These are phyloP conservation scores for Hericium alpestre DNA, from an alignment of 768 basidiomycete species.

Conservation along the genomic window DNA sequence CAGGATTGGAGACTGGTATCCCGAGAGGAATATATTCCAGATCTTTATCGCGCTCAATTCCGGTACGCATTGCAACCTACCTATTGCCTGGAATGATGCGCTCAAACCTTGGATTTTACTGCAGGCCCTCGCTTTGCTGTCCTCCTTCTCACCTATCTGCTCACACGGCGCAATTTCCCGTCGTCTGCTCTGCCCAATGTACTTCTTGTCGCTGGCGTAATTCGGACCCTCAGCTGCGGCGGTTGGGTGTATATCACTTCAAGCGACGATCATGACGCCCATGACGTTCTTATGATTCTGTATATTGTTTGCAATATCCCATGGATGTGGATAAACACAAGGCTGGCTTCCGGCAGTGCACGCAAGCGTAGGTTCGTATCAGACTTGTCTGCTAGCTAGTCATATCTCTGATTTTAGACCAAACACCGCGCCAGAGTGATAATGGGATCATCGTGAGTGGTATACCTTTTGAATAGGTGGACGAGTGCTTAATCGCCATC, in stretches of 20 bases:
- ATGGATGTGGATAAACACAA: conserved; percentile 72
- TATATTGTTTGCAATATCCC: conserved; percentile 80
- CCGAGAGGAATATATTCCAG: conserved; percentile 77
- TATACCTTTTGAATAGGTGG: background rate
- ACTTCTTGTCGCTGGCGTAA: conserved; percentile 50
- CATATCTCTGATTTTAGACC: background rate
- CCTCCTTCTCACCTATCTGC: conserved; percentile 51
- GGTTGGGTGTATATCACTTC: conserved; percentile 92
- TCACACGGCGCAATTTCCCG: conserved; percentile 34
- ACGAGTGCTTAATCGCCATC: background rate
- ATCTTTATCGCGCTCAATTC: conserved; percentile 80
- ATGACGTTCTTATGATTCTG: conserved; percentile 81
- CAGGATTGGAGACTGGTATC: conserved; percentile 88
- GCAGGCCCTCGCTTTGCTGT: conserved; percentile 59
- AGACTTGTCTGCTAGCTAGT: background rate
- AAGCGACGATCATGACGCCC: conserved; percentile 69
- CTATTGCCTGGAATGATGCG: background rate
- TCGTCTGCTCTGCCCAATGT: conserved; percentile 31
- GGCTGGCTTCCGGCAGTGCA: conserved; percentile 42
- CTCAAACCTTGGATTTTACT: too few species aligned
- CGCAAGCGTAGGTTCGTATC: conserved; percentile 40
- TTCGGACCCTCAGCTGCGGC: conserved; percentile 73
- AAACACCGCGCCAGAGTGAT: conserved; percentile 29
- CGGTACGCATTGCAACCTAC: conserved; percentile 27
- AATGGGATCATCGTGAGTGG: conserved; percentile 40